Evolutionary conservation across 2,329 filamentous ascomycete genomes (phyloP), one percentile per base, ranked within the genome.

Genomic region (Didymosphaeria variabile): DNA sequence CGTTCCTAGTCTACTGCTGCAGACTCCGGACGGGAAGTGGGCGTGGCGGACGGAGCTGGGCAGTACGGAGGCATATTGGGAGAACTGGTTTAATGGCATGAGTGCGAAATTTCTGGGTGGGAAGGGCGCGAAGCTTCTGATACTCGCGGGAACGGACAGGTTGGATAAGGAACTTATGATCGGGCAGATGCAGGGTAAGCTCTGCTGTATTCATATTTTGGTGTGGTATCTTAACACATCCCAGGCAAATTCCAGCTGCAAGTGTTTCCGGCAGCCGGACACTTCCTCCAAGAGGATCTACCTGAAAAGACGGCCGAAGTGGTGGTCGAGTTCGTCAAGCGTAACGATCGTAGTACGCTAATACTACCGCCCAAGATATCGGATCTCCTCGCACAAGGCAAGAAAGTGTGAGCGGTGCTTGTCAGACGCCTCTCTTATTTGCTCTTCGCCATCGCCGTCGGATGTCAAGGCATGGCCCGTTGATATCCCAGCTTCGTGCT

Each of bases 281-380:
- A 99, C 77, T 99, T 99, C 73, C 88, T 99, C 58, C 95, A 99
- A 67, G 95, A 99, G 78, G 95, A 99, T 77, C 86, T 94, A 53
- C 94, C 95, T 0, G 91, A 93, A 72, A 96, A 94, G 82, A 96
- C 91, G 46, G 95, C 95, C 0, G 84, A 91, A 68, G 86, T 93
- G 9, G 82, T 98, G 55, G 91, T 91, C 1, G 95, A 99, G 75
- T 98, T 99, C 75, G 94, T 95, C 73, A 90, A 90, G 67, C 85
- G 95, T 56, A 99, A 99, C 74, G 94, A 98, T 79, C 86, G 94
- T 62, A 93, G 88, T 70, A 86, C 90, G 12, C 77, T 99, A 60
- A 91, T 98, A 1, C 82, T 99, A 64, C 95, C 95, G 34, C 94
- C 94, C 0, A 99, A 99, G 78, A 94, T 99, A 3, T 79, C 78